These are phyloP conservation scores for Didymosphaeria variabile DNA, from an alignment of 2,329 filamentous ascomycete genomes.

Conservation along the genomic window DNA sequence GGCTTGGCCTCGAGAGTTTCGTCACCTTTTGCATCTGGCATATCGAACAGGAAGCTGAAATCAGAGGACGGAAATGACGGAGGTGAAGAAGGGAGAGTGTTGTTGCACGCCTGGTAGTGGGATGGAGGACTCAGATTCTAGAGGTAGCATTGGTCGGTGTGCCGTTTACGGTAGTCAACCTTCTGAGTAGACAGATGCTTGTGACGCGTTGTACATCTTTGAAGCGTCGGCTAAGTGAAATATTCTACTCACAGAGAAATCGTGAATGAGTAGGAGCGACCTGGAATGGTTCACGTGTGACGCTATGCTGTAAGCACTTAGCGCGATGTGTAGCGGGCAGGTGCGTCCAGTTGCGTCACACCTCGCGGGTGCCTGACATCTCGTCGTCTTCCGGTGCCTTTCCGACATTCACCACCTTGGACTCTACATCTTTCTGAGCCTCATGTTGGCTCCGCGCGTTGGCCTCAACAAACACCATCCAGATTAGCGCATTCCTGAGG, in stretches of 20 bases:
- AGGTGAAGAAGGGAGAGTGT: constrained; percentile 18
- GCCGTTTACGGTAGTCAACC: constrained; percentile 35
- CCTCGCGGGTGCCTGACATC: constrained; percentile 27
- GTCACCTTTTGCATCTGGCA: constrained; percentile 23
- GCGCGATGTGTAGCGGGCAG: constrained; percentile 2
- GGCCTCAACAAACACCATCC: background rate
- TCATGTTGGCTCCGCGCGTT: background rate
- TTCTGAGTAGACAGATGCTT: constrained; percentile 30
- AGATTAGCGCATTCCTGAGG: constrained; percentile 4
- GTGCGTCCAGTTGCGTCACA: constrained; percentile 26
- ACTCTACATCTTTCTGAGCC: background rate
- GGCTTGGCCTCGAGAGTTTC: constrained; percentile 24
- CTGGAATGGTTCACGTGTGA: constrained; percentile 17
- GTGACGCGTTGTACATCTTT: constrained; percentile 16
- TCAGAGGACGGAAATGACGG: background rate
- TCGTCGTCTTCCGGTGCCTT: constrained; percentile 8
- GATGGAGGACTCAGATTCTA: constrained; percentile 32
- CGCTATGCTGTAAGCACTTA: constrained; percentile 21
- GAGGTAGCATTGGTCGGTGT: constrained; percentile 23
- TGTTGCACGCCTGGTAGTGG: constrained; percentile 19
- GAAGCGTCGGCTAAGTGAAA: background rate
- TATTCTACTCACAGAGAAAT: background rate
- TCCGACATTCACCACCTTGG: background rate
- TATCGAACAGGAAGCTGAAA: constrained; percentile 14
- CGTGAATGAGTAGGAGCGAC: background rate